Conservation (phyloP, 1,284 basidiomycete species). For the Moesziomyces parantarcticus region DNA sequence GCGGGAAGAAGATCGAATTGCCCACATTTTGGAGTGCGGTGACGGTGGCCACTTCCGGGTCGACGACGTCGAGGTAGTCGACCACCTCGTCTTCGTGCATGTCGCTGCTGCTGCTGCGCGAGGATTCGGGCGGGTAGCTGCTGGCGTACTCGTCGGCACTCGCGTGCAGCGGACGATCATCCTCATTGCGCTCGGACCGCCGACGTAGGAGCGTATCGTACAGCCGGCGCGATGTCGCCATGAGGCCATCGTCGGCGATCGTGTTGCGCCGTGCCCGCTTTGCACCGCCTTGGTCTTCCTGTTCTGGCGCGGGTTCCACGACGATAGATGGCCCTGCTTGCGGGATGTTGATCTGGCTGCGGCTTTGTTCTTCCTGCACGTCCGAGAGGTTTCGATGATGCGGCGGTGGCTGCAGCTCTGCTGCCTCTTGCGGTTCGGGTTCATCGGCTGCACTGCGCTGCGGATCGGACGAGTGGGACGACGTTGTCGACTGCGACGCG, state of each 20-base stretch:
- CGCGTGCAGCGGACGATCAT: not conserved
- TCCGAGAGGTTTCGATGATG: constrained; percentile 35
- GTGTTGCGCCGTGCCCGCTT: constrained; percentile 17
- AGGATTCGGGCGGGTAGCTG: constrained; percentile 3
- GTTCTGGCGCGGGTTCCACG: not conserved
- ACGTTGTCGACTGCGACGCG: constrained; percentile 23
- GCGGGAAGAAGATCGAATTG: constrained; percentile 80
- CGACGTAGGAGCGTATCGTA: constrained; percentile 30
- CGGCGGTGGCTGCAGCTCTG: constrained; percentile 7
- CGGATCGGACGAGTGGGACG: constrained; percentile 10
- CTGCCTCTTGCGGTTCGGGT: not conserved
- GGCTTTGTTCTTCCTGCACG: constrained; percentile 28
- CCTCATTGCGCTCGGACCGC: constrained; percentile 12
- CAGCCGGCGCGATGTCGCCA: constrained; percentile 29
- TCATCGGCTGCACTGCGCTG: not conserved
- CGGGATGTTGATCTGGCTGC: constrained; percentile 8
- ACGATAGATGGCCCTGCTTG: not conserved
- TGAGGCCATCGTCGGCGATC: constrained; percentile 14
- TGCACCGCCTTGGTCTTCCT: not conserved
- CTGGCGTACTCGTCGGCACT: constrained; percentile 10
- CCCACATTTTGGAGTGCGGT: constrained; percentile 80
- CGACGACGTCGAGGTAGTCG: constrained; percentile 76
- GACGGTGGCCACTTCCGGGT: constrained; percentile 78
- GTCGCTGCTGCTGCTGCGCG: constrained; percentile 13
- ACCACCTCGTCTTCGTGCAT: constrained; percentile 58